Evolutionary conservation across 73 alveolate genomes (phyloP).

Genomic region (Paramecium sonneborni): DNA sequence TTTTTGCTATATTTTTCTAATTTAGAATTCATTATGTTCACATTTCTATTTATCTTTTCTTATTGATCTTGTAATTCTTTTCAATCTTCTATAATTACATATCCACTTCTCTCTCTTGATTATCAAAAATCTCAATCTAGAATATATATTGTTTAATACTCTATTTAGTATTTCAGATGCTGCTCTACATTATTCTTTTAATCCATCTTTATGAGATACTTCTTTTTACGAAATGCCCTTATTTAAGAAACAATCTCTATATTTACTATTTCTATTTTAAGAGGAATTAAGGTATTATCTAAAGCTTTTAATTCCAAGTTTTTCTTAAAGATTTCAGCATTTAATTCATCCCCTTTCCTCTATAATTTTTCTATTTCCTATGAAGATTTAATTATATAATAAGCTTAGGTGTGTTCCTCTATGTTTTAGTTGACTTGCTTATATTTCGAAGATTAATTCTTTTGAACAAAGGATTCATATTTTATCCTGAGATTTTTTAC

Average conservation of each 20-base stretch:
- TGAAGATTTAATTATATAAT: slow-evolving; percentile 96
- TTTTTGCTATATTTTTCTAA: not conserved
- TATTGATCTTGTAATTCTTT: slow-evolving; percentile 1
- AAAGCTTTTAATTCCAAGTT: slow-evolving; percentile 94
- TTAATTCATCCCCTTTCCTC: slow-evolving; percentile 97
- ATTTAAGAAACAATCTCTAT: slow-evolving; percentile 85
- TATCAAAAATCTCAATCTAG: slow-evolving; percentile 58
- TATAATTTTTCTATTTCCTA: slow-evolving; percentile 95
- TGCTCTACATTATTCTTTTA: slow-evolving; percentile 92
- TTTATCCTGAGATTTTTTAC: slow-evolving; percentile 94
- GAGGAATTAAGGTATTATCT: slow-evolving; percentile 89
- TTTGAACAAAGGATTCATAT: slow-evolving; percentile 93
- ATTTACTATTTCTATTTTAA: slow-evolving; percentile 93
- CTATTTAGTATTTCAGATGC: slow-evolving; percentile 85
- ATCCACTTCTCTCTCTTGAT: slow-evolving; percentile 47
- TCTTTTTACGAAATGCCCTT: slow-evolving; percentile 64
- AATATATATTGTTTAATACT: not conserved
- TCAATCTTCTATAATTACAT: slow-evolving; percentile 9
- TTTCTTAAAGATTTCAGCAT: slow-evolving; percentile 93
- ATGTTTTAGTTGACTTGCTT: slow-evolving; percentile 80
- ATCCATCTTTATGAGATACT: slow-evolving; percentile 60
- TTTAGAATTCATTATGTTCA: not conserved
- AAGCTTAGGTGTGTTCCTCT: slow-evolving; percentile 95
- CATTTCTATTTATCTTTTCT: slow-evolving; percentile 49
- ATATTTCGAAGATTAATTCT: slow-evolving; percentile 84